Percentiles rank a stretch among this genome's conserved stretches.
phyloP scores from a whole-genome alignment of 176 grass and related monocot genomes.

The sorghum (Sorghum bicolor) region DNA sequence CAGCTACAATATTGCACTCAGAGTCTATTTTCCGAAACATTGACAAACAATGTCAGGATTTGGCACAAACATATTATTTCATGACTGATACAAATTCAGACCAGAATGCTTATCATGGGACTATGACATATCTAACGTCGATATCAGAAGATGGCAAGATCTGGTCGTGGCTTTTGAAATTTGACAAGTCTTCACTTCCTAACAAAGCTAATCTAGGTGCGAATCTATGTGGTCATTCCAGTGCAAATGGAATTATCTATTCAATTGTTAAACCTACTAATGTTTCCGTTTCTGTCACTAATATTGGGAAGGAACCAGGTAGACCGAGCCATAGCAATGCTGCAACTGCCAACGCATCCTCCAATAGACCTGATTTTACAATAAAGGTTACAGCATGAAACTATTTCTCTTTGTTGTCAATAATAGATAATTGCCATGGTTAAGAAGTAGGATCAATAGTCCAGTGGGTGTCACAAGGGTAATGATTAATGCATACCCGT shows the following conservation, averaged over 20 bases:
- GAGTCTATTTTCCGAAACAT: constrained; percentile 72
- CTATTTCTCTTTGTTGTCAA: not conserved
- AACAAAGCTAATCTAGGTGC: constrained; percentile 45
- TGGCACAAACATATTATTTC: constrained; percentile 28
- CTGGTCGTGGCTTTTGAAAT: constrained; percentile 86
- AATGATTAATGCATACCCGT: not conserved
- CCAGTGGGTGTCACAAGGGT: not conserved
- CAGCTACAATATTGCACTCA: constrained; percentile 74
- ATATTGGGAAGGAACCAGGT: constrained; percentile 66
- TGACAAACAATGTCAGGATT: constrained; percentile 40
- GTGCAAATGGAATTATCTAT: constrained; percentile 32
- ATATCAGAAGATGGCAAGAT: constrained; percentile 97
- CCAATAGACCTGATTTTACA: constrained; percentile 50
- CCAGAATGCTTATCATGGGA: constrained; percentile 21
- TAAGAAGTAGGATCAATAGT: not conserved
- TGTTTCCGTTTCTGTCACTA: constrained; percentile 49
- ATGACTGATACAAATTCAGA: constrained; percentile 29
- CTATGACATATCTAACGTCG: constrained; percentile 57
- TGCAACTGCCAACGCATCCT: constrained; percentile 24
- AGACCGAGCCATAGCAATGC: constrained; percentile 44
- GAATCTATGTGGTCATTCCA: constrained; percentile 41
- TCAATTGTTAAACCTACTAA: constrained; percentile 44
- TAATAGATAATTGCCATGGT: not conserved
- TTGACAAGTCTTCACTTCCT: constrained; percentile 49
- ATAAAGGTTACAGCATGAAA: constrained; percentile 55